Evolutionary conservation across 139 green algal species (phyloP).

Genomic region (Chlamydomonas eustigma): DNA sequence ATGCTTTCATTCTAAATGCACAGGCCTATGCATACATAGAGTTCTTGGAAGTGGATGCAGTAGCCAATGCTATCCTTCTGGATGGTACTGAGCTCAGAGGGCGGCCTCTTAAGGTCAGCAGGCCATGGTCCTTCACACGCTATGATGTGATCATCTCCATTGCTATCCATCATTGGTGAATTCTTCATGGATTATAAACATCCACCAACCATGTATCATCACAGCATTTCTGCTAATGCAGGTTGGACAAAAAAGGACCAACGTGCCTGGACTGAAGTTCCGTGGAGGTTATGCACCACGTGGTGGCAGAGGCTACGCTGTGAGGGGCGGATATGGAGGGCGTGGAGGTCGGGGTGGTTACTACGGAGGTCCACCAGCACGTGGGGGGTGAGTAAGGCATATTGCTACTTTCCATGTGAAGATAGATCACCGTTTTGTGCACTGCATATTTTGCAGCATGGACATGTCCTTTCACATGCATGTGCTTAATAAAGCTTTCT

Average conservation of each 20-base stretch:
- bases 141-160: not conserved
- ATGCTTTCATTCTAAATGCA: no score
- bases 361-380: conserved; percentile 18
- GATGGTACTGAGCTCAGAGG: conserved; percentile 66
- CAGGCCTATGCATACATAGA: conserved; percentile 96
- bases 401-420: no score
- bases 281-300: not conserved
- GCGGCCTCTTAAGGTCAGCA: not conserved
- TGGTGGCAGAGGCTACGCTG: not conserved
- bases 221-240: not conserved
- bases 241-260: conserved; percentile 17
- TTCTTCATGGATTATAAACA: not conserved
- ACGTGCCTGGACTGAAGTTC: conserved; percentile 15
- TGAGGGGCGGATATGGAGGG: not conserved
- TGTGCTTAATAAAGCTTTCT: not conserved
- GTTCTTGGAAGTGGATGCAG: conserved; percentile 94
- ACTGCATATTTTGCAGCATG: not conserved
- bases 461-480: not conserved
- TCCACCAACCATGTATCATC: not conserved
- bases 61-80: conserved; percentile 80
- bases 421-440: no score
- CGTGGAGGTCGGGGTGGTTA: conserved; percentile 2
- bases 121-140: not conserved
- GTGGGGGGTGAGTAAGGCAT: not conserved
- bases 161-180: not conserved